Base-by-base conservation (phyloP, 768 basidiomycete genomes). In the Tricholoma matsutake region DNA sequence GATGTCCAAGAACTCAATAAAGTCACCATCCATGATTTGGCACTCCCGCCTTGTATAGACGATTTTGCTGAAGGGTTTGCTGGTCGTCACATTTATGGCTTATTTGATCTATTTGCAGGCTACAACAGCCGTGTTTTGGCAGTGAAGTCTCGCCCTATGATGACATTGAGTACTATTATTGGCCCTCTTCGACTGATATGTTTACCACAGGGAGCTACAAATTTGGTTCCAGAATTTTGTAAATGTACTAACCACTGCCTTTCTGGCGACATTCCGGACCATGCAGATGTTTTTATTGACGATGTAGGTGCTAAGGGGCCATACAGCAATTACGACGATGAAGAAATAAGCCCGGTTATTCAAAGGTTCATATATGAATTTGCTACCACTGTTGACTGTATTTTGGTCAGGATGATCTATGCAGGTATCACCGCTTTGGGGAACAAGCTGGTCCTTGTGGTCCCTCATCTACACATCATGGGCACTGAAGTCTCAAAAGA, bases 201-300 rank as follows among this genome's bases (percentile, higher is more conserved):
- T 0, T 51, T 79, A 0, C 73, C 73, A 0, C 73, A 74, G 68
- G 78, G 77, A 0, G 70, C 65, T 37, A 75, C 75, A 4, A 78
- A 78, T 45, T 65, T 67, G 0, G 65, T 75, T 0, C 71, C 71
- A 0, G 73, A 78, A 35, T 78, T 78, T 57, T 73, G 77, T 16
- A 43, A 63, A 5, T 65, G 68, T 51, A 58, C 60, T 0, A 49
- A 31, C 6, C 67, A 69, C n/a, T 61, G 61, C 0, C 45, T 71
- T 0, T 25, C 22, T 10, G 65, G 62, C 0, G 64, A 68, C 25
- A 63, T 57, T 10, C 65, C 63, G 1, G 14, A 61, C 2, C 47
- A 56, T 11, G 65, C 61, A 1, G 39, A 67, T 25, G 54, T 59
- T 1, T 71, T 71, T 39, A 61, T 71, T 11, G 68, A 71, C 28